Evolutionary conservation across 495 filamentous ascomycete genomes (phyloP).

Genomic region (Trichoderma asperelloides): DNA sequence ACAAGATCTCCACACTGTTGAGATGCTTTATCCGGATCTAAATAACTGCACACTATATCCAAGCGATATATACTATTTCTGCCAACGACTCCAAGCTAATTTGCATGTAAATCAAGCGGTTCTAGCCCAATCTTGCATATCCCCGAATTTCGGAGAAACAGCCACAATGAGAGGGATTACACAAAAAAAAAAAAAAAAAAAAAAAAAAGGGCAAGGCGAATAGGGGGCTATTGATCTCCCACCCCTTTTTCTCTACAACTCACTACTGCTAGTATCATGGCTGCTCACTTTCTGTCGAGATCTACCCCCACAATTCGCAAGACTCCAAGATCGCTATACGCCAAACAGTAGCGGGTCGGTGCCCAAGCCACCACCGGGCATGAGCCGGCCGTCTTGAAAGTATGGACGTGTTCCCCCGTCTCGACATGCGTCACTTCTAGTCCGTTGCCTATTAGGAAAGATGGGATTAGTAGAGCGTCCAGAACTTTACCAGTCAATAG

Average conservation of each 20-base stretch:
- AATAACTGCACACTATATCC: neutral
- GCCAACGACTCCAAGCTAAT: neutral
- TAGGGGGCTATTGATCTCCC: neutral
- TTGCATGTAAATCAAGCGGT: no score
- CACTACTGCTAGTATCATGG: neutral
- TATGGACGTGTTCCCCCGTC: constrained; percentile 77
- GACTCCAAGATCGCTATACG: constrained; percentile 74
- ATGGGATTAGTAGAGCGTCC: constrained; percentile 9
- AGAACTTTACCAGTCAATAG: neutral
- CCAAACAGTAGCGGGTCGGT: constrained; percentile 78
- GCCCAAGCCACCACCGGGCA: constrained; percentile 78
- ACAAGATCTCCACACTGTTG: neutral
- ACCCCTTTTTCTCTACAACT: neutral
- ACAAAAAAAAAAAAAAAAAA: neutral
- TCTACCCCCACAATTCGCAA: constrained; percentile 71
- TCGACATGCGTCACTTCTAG: constrained; percentile 76
- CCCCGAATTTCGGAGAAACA: no score
- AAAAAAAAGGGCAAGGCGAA: neutral
- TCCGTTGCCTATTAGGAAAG: constrained; percentile 34
- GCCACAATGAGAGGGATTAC: no score
- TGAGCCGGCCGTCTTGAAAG: constrained; percentile 56
- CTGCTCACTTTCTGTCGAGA: constrained; percentile 29
- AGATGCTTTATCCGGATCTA: neutral
- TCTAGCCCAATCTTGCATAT: no score
- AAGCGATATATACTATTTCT: neutral